These are phyloP conservation scores for Mitragyna speciosa DNA, from an alignment of 257 asterid genomes.

Conservation along the genomic window DNA sequence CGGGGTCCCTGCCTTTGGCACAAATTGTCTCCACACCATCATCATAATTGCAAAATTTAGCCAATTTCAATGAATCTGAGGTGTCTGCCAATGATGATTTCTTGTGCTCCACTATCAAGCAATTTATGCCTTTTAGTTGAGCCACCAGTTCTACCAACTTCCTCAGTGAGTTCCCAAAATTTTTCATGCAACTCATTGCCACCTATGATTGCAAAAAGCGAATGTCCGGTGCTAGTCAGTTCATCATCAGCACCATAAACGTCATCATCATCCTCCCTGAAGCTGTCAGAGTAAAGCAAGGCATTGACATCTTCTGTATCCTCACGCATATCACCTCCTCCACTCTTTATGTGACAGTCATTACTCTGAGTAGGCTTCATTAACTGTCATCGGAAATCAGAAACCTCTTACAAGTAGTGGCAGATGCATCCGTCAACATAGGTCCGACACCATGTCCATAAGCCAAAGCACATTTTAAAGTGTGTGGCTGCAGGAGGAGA, in stretches of 20 bases:
- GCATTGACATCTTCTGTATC: slow-evolving; percentile 75
- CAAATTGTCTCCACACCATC: slow-evolving; percentile 43
- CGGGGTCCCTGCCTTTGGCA: slow-evolving; percentile 21
- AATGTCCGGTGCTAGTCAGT: slow-evolving; percentile 65
- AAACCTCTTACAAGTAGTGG: slow-evolving; percentile 45
- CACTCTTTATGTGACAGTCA: slow-evolving; percentile 41
- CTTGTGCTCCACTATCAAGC: slow-evolving; percentile 60
- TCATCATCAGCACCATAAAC: slow-evolving; percentile 55
- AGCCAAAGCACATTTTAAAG: slow-evolving; percentile 21
- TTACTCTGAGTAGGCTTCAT: slow-evolving; percentile 37
- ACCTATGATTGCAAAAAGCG: slow-evolving; percentile 30
- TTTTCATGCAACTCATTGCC: slow-evolving; percentile 26
- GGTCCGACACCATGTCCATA: slow-evolving; percentile 31
- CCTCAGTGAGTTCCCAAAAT: slow-evolving; percentile 39
- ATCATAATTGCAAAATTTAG: slow-evolving; percentile 21
- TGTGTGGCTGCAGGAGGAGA: slow-evolving; percentile 25
- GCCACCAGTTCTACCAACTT: slow-evolving; percentile 53
- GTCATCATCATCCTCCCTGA: slow-evolving; percentile 28
- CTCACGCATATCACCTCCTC: slow-evolving; percentile 57
- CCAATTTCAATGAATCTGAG: slow-evolving; percentile 25
- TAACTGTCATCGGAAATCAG: slow-evolving; percentile 59
- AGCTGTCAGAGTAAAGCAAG: slow-evolving; percentile 58
- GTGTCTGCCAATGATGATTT: slow-evolving; percentile 43
- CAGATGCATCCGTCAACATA: slow-evolving; percentile 27
- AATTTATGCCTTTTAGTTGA: slow-evolving; percentile 61